Evolutionary conservation across 2,329 filamentous ascomycete species (phyloP), one percentile per base, ranked within the genome.

Genomic region (Penicillium polonicum): DNA sequence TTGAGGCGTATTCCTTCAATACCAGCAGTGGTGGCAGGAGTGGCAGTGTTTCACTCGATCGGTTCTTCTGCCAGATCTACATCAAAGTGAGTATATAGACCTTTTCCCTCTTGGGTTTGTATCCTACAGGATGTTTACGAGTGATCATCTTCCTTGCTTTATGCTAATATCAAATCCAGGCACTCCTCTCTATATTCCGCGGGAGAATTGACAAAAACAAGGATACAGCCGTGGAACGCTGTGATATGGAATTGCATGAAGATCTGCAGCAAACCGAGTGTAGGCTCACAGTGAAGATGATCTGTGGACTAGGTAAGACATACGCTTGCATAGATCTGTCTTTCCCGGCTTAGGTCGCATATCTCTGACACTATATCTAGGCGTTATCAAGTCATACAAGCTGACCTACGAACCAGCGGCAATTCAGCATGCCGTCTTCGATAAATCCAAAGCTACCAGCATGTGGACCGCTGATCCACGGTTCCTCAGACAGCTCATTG

Each of bases 361-460:
- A 12, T 48, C 10, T 48, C 54, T 59, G 54, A 64, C 52, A 57
- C 12, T 57, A 35, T 10, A 27, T 42, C 44, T 64, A 79, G 84
- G 85, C 5, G 83, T 88, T 46, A 83, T 85, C 33, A 88, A 87
- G 70, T 87, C 83, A 2, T 88, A 86, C 70, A 85, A 82, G 60
- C 74, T 88, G 56, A 87, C 82, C 0, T 88, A 88, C 64, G 85
- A 88, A 68, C 77, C 84, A 17, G 80, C 80, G 10, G 80, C 85
- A 55, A 79, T 86, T 39, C 84, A 87, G 73, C 85, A 87, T 70
- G 85, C 85, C 2, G 75, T 86, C 0, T 88, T 88, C 69, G 84
- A 88, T 72, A 79, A 78, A 39, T 79, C 76, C 15, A 76, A 76
- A 27, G 80, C 84, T 2, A 78, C 76, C 17, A 87, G 86, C 60